These are phyloP conservation scores for Lichtheimia ornata DNA, from an alignment of 371 early-diverging fungal genomes.

Conservation along the genomic window DNA sequence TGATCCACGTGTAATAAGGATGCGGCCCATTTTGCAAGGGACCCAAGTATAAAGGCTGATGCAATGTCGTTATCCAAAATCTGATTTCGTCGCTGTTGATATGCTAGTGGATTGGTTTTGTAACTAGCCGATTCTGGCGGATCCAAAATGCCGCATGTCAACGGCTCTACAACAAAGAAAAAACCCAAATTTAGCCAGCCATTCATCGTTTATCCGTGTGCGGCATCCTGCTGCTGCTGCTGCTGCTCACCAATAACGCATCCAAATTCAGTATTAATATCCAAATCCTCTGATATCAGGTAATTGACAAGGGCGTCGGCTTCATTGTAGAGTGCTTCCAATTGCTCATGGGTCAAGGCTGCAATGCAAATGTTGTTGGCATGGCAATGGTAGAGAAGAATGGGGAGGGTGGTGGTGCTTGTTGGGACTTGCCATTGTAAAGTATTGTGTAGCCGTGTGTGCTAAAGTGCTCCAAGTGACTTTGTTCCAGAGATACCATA, in stretches of 20 bases:
- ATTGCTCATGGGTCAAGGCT: conserved; percentile 31
- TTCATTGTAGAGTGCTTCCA: conserved; percentile 40
- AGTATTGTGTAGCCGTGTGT: conserved; percentile 15
- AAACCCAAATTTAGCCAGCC: neutral
- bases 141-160: conserved; percentile 52
- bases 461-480: conserved; percentile 36
- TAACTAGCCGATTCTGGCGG: conserved; percentile 17
- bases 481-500: conserved; percentile 2
- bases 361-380: neutral
- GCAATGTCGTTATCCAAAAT: conserved; percentile 15
- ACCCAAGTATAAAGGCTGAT: conserved; percentile 30
- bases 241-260: conserved; percentile 45
- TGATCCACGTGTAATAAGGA: conserved; percentile 12
- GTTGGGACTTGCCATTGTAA: conserved; percentile 5
- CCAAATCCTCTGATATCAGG: conserved; percentile 43
- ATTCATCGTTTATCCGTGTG: neutral
- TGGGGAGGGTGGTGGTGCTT: neutral
- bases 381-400: neutral
- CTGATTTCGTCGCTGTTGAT: conserved; percentile 28
- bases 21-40: conserved; percentile 36
- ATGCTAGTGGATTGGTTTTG: conserved; percentile 23
- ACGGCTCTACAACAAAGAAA: conserved; percentile 35
- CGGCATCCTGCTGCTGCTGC: neutral
- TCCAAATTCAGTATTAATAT: conserved; percentile 49
- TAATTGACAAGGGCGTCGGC: conserved; percentile 53